These are phyloP conservation scores for Ophiostoma sp. DNA, from an alignment of 2,329 filamentous ascomycete genomes.

Conservation along the genomic window DNA sequence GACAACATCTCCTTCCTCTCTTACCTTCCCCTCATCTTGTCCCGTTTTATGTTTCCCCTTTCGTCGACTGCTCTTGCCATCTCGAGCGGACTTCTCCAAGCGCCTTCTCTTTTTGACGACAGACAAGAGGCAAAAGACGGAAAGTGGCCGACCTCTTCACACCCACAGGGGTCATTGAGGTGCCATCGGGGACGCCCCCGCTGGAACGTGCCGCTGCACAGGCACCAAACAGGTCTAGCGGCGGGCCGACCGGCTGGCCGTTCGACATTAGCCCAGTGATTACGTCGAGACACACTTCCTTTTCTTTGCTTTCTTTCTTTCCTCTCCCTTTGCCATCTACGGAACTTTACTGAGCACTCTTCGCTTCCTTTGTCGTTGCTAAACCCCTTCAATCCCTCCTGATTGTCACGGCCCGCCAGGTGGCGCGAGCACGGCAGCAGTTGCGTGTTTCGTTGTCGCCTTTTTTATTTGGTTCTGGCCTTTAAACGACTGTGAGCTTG, in stretches of 20 bases:
- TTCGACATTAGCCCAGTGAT: neutral
- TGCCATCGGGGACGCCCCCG: too few relatives aligned
- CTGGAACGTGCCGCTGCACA: neutral
- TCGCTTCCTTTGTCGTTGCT: neutral
- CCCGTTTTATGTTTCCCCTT: neutral
- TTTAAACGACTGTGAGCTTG: too few relatives aligned
- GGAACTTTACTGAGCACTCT: neutral
- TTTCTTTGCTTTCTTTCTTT: neutral
- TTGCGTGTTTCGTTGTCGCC: neutral
- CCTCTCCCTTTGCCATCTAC: neutral
- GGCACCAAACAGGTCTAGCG: neutral
- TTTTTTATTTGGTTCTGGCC: too few relatives aligned
- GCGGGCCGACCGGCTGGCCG: slow-evolving; percentile 14
- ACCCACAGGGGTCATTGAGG: too few relatives aligned
- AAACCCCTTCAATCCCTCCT: neutral
- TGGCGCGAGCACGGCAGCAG: neutral
- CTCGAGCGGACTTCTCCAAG: neutral
- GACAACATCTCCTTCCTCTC: too few relatives aligned
- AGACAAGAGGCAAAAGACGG: neutral
- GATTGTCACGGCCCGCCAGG: neutral
- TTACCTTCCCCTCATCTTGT: too few relatives aligned
- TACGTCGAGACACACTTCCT: neutral
- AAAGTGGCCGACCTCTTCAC: neutral
- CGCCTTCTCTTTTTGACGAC: neutral
- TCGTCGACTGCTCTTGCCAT: neutral